Percentiles rank a stretch among this genome's conserved stretches.
These are phyloP conservation scores for Aspergillus carlsbadensis DNA, from an alignment of 495 filamentous ascomycete genomes.

Conservation along the genomic window DNA sequence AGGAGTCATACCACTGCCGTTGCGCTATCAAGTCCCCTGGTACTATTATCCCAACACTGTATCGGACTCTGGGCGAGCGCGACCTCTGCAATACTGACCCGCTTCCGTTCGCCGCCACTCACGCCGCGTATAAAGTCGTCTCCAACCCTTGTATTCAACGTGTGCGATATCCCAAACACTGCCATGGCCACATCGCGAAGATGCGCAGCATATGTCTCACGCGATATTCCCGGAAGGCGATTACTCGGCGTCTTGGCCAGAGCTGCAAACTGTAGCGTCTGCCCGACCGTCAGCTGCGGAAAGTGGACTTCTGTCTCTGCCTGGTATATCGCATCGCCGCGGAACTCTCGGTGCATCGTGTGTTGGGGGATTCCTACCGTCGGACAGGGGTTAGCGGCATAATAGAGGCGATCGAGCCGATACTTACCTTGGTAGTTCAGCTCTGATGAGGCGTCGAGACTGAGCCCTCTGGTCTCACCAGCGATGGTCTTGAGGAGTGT, in stretches of 20 bases:
- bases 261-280: conserved; percentile 64
- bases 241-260: conserved; percentile 51
- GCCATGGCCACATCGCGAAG: conserved; percentile 63
- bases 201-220: conserved; percentile 44
- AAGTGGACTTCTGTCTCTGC: conserved; percentile 67
- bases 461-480: conserved; percentile 70
- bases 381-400: conserved; percentile 38
- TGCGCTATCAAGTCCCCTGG: conserved; percentile 79
- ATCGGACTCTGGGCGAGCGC: conserved; percentile 73
- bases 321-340: conserved; percentile 66
- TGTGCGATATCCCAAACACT: conserved; percentile 57
- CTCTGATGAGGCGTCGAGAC: conserved; percentile 55
- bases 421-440: conserved; percentile 73
- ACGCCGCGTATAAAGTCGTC: conserved; percentile 84
- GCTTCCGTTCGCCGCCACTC: conserved; percentile 68
- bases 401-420: too few relatives aligned
- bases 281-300: conserved; percentile 62
- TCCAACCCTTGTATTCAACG: conserved; percentile 57
- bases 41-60: conserved; percentile 84
- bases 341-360: conserved; percentile 65
- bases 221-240: conserved; percentile 42
- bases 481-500: conserved; percentile 73
- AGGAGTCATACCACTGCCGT: conserved; percentile 66
- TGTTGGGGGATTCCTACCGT: conserved; percentile 53
- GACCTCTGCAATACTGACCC: conserved; percentile 53